These are phyloP conservation scores for Phytophthora tentaculata DNA, from an alignment of 352 stramenopile genomes.

Conservation along the genomic window DNA sequence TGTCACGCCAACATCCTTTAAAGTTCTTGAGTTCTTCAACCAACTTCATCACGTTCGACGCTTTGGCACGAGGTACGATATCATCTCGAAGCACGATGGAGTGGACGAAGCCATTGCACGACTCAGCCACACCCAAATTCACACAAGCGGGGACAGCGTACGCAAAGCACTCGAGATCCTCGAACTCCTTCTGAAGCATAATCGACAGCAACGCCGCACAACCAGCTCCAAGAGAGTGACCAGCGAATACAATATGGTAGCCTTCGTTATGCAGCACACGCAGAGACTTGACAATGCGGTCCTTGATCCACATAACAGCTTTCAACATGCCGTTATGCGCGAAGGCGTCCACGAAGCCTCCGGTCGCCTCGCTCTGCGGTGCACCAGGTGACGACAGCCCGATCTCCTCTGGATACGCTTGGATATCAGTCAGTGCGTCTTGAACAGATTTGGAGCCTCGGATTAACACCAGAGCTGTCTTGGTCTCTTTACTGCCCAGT, in stretches of 20 bases:
- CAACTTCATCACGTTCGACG: slow-evolving; percentile 83
- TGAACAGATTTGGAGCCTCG: slow-evolving; percentile 89
- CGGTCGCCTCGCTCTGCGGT: slow-evolving; percentile 49
- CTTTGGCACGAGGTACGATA: slow-evolving; percentile 84
- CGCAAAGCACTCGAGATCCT: slow-evolving; percentile 82
- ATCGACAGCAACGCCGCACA: slow-evolving; percentile 79
- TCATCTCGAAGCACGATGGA: slow-evolving; percentile 88
- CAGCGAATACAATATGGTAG: slow-evolving; percentile 83
- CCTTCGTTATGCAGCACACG: slow-evolving; percentile 76
- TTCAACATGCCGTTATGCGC: slow-evolving; percentile 89
- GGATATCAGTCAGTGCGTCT: slow-evolving; percentile 86
- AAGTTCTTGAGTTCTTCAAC: slow-evolving; percentile 80
- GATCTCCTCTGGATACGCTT: slow-evolving; percentile 83
- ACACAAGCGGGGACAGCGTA: slow-evolving; percentile 87
- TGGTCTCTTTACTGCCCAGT: slow-evolving; percentile 80
- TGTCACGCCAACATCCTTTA: slow-evolving; percentile 82
- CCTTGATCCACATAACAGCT: slow-evolving; percentile 89
- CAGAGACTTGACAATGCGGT: slow-evolving; percentile 79
- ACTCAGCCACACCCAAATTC: slow-evolving; percentile 81
- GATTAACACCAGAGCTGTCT: slow-evolving; percentile 81
- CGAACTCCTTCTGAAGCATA: slow-evolving; percentile 90
- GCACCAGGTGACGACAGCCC: slow-evolving; percentile 47
- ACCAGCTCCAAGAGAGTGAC: slow-evolving; percentile 82
- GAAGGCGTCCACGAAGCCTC: slow-evolving; percentile 86
- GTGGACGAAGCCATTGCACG: slow-evolving; percentile 78